Percentiles rank a stretch among this genome's conserved stretches.
These are phyloP conservation scores for Chenopodium suecicum DNA, from an alignment of 148 eudicot genomes.

Conservation along the genomic window DNA sequence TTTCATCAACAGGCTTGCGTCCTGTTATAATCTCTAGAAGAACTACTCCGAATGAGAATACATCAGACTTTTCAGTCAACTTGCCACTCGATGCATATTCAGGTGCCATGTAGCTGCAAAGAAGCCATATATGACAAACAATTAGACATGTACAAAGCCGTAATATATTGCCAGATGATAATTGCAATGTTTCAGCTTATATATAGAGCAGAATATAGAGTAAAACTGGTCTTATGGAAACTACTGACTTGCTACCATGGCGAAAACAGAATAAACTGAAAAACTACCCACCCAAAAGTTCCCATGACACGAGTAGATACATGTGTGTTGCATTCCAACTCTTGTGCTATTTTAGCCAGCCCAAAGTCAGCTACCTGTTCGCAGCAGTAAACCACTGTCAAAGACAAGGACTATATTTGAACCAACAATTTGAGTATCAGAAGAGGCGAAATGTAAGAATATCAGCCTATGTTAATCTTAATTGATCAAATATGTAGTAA, in stretches of 20 bases:
- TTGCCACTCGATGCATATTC: slow-evolving; percentile 96
- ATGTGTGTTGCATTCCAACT: slow-evolving; percentile 46
- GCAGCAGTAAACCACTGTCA: background rate
- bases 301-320: slow-evolving; percentile 58
- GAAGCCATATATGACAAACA: background rate
- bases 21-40: slow-evolving; percentile 91
- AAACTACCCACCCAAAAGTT: slow-evolving; percentile 42
- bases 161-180: background rate
- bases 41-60: slow-evolving; percentile 91
- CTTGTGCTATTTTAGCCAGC: slow-evolving; percentile 50
- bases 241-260: slow-evolving; percentile 23
- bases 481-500: background rate
- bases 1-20: slow-evolving; percentile 84
- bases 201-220: background rate
- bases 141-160: background rate
- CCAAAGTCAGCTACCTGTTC: slow-evolving; percentile 54
- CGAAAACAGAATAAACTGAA: slow-evolving; percentile 13
- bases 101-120: slow-evolving; percentile 89
- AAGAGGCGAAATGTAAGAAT: background rate
- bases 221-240: background rate
- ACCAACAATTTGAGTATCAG: background rate
- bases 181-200: background rate
- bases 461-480: background rate
- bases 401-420: background rate
- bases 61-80: slow-evolving; percentile 93